phyloP scores from a whole-genome alignment of 768 basidiomycete genomes.

The Lepiota brunneoincarnata region DNA sequence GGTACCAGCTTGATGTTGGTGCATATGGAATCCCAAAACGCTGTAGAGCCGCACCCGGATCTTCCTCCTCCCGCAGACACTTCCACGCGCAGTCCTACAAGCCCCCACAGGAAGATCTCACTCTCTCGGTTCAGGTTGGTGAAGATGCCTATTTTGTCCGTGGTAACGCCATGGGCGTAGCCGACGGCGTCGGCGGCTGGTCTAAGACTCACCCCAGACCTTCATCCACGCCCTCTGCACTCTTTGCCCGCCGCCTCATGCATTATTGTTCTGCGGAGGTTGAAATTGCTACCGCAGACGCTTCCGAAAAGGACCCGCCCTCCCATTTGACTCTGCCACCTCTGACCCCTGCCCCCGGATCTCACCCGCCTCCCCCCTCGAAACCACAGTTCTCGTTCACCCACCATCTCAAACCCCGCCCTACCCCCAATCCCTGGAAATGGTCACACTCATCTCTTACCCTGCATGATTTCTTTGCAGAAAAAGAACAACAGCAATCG shows the following conservation, averaged over 20 bases:
- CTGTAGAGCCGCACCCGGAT: slow-evolving; percentile 17
- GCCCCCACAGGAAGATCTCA: slow-evolving; percentile 24
- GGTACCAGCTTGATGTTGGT: slow-evolving; percentile 63
- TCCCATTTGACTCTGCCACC: slow-evolving; percentile 14
- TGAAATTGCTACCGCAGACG: slow-evolving; percentile 18
- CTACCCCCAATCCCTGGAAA: slow-evolving; percentile 9
- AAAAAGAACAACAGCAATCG: slow-evolving; percentile 9
- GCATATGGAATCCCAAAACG: slow-evolving; percentile 85
- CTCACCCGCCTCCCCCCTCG: slow-evolving; percentile 15
- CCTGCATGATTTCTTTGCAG: slow-evolving; percentile 13
- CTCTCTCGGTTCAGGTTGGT: slow-evolving; percentile 75
- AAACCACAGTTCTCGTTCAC: slow-evolving; percentile 22
- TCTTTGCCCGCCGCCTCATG: slow-evolving; percentile 81
- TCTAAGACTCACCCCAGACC: slow-evolving; percentile 32
- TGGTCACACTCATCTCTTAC: slow-evolving; percentile 13
- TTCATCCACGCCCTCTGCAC: slow-evolving; percentile 37
- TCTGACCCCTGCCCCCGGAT: slow-evolving; percentile 3
- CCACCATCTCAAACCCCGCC: slow-evolving; percentile 23
- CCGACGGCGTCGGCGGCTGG: slow-evolving; percentile 97
- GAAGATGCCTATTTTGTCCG: slow-evolving; percentile 89
- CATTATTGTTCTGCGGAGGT: slow-evolving; percentile 76
- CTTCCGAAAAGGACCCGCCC: background rate
- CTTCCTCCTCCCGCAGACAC: slow-evolving; percentile 14
- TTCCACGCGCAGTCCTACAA: slow-evolving; percentile 16
- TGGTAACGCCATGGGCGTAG: slow-evolving; percentile 87